Percentiles rank a stretch among this genome's conserved stretches.
Conservation (phyloP, 495 filamentous ascomycete genomes). For the Pseudoneurospora amorphoporcata region DNA sequence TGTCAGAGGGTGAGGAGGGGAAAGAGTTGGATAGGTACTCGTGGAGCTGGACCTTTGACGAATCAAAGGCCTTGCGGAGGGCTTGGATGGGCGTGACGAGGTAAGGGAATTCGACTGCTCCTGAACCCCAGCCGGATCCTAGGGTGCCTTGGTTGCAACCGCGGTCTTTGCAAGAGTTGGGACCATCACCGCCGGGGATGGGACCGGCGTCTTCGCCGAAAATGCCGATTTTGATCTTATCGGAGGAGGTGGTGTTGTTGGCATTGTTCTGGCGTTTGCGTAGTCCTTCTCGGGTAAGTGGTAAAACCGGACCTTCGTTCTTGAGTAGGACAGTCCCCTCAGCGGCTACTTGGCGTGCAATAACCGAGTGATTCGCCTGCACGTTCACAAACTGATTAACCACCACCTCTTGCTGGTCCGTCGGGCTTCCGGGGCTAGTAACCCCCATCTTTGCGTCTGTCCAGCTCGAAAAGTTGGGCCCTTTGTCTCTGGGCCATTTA, state of each 20-base stretch:
- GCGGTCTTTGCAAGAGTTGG: background rate
- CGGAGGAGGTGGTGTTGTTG: background rate
- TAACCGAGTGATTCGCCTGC: conserved; percentile 54
- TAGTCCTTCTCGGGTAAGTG: conserved; percentile 39
- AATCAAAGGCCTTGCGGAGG: conserved; percentile 49
- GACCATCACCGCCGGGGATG: conserved; percentile 36
- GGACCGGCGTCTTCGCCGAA: conserved; percentile 81
- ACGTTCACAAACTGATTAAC: conserved; percentile 76
- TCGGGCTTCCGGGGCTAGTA: conserved; percentile 51
- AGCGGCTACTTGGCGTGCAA: conserved; percentile 64
- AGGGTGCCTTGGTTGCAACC: conserved; percentile 78
- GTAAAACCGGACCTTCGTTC: conserved; percentile 58
- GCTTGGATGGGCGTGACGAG: conserved; percentile 61
- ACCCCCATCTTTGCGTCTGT: conserved; percentile 59
- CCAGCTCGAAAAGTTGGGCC: conserved; percentile 88
- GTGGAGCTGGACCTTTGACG: conserved; percentile 47
- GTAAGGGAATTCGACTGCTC: conserved; percentile 79
- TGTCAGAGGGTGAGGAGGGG: conserved; percentile 11
- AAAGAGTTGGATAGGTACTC: conserved; percentile 48
- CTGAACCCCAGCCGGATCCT: conserved; percentile 82
- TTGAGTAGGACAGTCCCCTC: conserved; percentile 84
- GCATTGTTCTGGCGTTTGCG: background rate
- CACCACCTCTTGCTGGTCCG: conserved; percentile 39
- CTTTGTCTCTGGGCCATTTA: conserved; percentile 51
- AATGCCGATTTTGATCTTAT: conserved; percentile 55